Evolutionary conservation across 73 alveolate genomes (phyloP).

Genomic region (Tetrahymena elliotti): DNA sequence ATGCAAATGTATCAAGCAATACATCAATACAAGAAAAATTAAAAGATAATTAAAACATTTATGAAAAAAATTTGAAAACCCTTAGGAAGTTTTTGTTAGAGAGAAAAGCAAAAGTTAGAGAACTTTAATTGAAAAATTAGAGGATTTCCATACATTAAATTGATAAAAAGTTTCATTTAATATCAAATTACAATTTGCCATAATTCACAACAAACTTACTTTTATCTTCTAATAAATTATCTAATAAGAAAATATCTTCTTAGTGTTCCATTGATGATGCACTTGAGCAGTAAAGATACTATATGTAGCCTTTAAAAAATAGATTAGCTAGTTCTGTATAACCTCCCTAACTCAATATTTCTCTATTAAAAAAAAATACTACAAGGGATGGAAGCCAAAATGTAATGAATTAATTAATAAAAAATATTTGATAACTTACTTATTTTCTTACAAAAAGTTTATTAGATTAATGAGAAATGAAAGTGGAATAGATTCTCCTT

Average conservation of each 20-base stretch:
- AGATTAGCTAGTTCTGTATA: neutral
- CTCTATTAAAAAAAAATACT: neutral
- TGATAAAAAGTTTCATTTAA: neutral
- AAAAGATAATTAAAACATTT: neutral
- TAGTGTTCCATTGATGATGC: neutral
- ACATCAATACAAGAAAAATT: neutral
- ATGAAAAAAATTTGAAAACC: neutral
- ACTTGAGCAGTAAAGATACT: neutral
- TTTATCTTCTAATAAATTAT: neutral
- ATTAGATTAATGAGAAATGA: neutral
- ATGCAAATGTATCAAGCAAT: neutral
- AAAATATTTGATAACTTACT: neutral
- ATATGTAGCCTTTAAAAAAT: neutral
- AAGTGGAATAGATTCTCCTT: neutral
- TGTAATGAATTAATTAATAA: neutral
- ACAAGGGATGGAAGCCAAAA: neutral
- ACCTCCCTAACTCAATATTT: neutral
- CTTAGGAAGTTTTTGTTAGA: neutral
- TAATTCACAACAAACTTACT: neutral
- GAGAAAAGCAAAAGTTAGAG: neutral
- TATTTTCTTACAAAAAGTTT: neutral
- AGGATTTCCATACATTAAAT: neutral
- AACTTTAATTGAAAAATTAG: neutral
- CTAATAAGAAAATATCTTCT: neutral
- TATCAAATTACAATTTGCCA: neutral